phyloP scores from a whole-genome alignment of 2,329 filamentous ascomycete species.

The Hypoxylon sp. region DNA sequence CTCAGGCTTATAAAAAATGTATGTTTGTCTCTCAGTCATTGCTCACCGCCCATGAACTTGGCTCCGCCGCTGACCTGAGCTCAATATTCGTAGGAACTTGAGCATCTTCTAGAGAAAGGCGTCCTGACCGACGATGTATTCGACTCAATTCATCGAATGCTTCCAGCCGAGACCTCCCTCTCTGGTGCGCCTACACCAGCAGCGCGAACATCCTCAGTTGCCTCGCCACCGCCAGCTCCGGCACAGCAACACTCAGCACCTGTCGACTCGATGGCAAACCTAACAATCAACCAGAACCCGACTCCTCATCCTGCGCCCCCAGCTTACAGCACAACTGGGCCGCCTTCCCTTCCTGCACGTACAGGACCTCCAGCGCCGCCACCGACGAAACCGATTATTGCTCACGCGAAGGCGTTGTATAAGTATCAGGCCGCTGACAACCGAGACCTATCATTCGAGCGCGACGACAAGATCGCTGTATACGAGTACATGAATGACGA shows the following conservation, averaged over 20 bases:
- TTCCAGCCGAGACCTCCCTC: constrained; percentile 79
- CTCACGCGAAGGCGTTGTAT: constrained; percentile 85
- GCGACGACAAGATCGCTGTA: constrained; percentile 84
- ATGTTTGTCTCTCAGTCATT: constrained; percentile 53
- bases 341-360: constrained; percentile 53
- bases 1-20: constrained; percentile 90
- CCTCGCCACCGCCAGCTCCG: constrained; percentile 49
- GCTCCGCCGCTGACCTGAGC: constrained; percentile 29
- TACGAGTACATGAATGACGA: constrained; percentile 96
- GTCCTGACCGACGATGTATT: constrained; percentile 83
- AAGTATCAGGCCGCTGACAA: constrained; percentile 83
- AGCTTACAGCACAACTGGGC: constrained; percentile 65
- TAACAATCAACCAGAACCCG: constrained; percentile 56
- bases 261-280: constrained; percentile 60
- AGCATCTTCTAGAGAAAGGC: constrained; percentile 86
- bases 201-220: constrained; percentile 53
- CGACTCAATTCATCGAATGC: constrained; percentile 79
- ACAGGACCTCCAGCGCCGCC: constrained; percentile 60
- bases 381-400: constrained; percentile 71
- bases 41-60: constrained; percentile 9
- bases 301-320: constrained; percentile 62
- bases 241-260: constrained; percentile 46
- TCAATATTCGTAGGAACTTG: constrained; percentile 80
- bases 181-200: constrained; percentile 63
- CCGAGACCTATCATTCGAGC: constrained; percentile 85